Conservation (phyloP, 805 yeast genomes). For the Spathaspora boniae region DNA sequence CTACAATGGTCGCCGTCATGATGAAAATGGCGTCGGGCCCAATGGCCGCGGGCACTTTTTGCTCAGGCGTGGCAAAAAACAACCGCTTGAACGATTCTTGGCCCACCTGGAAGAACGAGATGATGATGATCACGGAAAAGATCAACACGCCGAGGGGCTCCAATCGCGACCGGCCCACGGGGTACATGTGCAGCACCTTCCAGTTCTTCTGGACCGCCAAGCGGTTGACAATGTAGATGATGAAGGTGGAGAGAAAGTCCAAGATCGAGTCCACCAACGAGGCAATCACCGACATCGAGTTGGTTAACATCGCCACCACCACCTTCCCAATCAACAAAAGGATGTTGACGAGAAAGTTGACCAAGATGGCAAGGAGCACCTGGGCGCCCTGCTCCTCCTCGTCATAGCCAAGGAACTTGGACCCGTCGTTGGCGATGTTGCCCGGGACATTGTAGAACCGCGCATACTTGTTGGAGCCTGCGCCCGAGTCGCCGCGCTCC, state of each 20-base stretch:
- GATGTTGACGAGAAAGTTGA: conserved; percentile 60
- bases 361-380: conserved; percentile 58
- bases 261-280: conserved; percentile 73
- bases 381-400: conserved; percentile 38
- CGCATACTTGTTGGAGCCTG: conserved; percentile 18
- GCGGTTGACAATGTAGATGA: conserved; percentile 60
- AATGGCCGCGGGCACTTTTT: conserved; percentile 41
- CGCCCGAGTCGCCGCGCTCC: conserved; percentile 7
- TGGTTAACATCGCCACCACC: conserved; percentile 58
- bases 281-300: conserved; percentile 73
- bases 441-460: conserved; percentile 53
- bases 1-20: conserved; percentile 60
- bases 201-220: conserved; percentile 46
- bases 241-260: conserved; percentile 71
- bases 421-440: conserved; percentile 55
- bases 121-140: conserved; percentile 65
- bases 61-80: conserved; percentile 27
- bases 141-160: conserved; percentile 79
- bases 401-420: conserved; percentile 49
- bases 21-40: conserved; percentile 50
- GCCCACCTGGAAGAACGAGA: conserved; percentile 71
- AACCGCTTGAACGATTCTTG: conserved; percentile 56
- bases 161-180: conserved; percentile 68
- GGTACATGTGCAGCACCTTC: conserved; percentile 47
- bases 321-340: conserved; percentile 58